phyloP scores from a whole-genome alignment of 2,329 filamentous ascomycete genomes.

The Ceratocystiopsis minuta region DNA sequence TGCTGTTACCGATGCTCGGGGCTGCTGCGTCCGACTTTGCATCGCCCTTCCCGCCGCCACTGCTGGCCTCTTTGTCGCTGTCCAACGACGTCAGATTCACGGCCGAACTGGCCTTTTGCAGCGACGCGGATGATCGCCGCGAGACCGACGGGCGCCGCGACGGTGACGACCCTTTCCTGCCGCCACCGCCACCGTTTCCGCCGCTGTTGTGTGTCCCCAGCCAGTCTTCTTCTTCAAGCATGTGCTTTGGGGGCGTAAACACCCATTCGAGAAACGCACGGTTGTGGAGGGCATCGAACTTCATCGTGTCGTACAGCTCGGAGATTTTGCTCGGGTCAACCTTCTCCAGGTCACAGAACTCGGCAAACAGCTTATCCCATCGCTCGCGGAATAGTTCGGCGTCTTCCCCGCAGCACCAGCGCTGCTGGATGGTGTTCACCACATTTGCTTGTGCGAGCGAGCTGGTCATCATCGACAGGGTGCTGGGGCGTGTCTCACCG shows the following conservation, averaged over 20 bases:
- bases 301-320: slow-evolving; percentile 98
- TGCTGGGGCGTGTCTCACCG: slow-evolving; percentile 14
- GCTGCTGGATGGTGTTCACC: slow-evolving; percentile 57
- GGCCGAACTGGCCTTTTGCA: no score
- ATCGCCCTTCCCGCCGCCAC: no score
- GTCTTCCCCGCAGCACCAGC: slow-evolving; percentile 95
- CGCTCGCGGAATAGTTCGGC: slow-evolving; percentile 86
- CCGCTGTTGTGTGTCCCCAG: slow-evolving; percentile 19
- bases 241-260: slow-evolving; percentile 68
- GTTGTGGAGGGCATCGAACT: slow-evolving; percentile 95
- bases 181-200: slow-evolving; percentile 4
- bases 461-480: slow-evolving; percentile 22
- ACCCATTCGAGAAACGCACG: slow-evolving; percentile 94
- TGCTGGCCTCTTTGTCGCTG: no score
- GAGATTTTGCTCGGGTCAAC: slow-evolving; percentile 98
- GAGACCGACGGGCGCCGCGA: no score
- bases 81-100: no score
- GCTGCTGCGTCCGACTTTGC: no score
- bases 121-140: no score
- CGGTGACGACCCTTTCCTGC: no score
- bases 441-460: slow-evolving; percentile 36
- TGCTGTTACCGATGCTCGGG: no score
- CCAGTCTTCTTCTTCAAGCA: slow-evolving; percentile 49
- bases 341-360: slow-evolving; percentile 94
- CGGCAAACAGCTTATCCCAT: slow-evolving; percentile 95